Evolutionary conservation across 176 grass and related monocot species (phyloP).

Genomic region (Oryza punctata): DNA sequence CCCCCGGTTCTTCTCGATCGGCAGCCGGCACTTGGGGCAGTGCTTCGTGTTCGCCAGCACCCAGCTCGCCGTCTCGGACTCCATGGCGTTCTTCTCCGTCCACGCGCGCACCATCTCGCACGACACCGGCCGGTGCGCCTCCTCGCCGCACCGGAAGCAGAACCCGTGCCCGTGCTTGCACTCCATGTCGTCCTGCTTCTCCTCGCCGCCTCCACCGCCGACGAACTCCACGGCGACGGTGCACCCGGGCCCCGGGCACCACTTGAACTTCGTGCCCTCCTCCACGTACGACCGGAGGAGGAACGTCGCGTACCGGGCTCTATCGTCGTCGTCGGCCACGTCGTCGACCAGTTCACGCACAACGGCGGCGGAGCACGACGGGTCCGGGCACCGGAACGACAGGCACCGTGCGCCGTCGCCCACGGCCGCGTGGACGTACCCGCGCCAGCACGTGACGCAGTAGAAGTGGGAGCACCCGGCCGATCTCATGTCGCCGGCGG

Average conservation of each 20-base stretch:
- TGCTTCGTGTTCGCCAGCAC: constrained; percentile 54
- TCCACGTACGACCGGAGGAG: constrained; percentile 50
- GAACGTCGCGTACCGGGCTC: constrained; percentile 28
- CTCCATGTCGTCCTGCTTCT: constrained; percentile 27
- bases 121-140: constrained; percentile 58
- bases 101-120: constrained; percentile 37
- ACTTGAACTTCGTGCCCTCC: constrained; percentile 41
- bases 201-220: background rate
- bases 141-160: constrained; percentile 52
- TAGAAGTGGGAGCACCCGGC: constrained; percentile 43
- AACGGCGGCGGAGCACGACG: constrained; percentile 31
- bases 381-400: constrained; percentile 47
- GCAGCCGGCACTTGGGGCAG: constrained; percentile 46
- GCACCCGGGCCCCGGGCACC: constrained; percentile 53
- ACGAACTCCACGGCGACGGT: constrained; percentile 19
- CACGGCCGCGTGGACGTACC: constrained; percentile 42
- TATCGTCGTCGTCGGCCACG: background rate
- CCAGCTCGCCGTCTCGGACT: constrained; percentile 36
- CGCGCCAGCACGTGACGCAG: constrained; percentile 46
- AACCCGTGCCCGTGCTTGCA: constrained; percentile 36
- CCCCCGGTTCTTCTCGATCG: constrained; percentile 63
- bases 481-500: constrained; percentile 3
- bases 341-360: constrained; percentile 36
- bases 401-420: constrained; percentile 50
- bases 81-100: constrained; percentile 14